Evolutionary conservation across 2,329 filamentous ascomycete species (phyloP), one percentile per base, ranked within the genome.

Genomic region (Penicillium vulpinum): DNA sequence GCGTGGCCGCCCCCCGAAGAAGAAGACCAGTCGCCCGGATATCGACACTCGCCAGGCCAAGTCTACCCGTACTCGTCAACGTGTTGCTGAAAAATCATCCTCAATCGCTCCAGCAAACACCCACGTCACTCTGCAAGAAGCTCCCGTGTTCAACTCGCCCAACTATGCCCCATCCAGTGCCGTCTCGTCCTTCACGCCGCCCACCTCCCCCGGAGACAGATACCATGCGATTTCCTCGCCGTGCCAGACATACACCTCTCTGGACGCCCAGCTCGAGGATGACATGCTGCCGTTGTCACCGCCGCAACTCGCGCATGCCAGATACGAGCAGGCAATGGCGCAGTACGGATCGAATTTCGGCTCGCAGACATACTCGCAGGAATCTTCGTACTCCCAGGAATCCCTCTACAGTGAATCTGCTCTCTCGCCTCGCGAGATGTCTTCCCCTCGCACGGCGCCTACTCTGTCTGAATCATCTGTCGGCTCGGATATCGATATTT

Each of bases 1-100:
- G 75, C 85, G 88, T 58, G 86, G 86, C 47, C 78, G 85, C 41
- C 85, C 85, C 21, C 64, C 64, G 2, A 84, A 83, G 76, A 88
- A 88, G 74, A 78, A 81, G 76, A 88, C 87, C 74, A 78, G 81
- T 56, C 76, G 84, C 29, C 85, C 84, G 9, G 83, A 85, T 54
- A 78, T 83, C 71, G 84, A 85, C 38, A 77, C 83, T 41, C 78
- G 84, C 52, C 73, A 81, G 24, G 78, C 82, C 15, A 88, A 88
- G 65, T 81, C 84, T 35, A 77, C 72, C 51, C 78, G 78, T 63
- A 83, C 83, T 40, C 78, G 84, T 33, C 72, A 78, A 62, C 75
- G 68, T 39, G 70, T 70, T 9, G 68, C 71, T 18, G 70, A 73
- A 33, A 76, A 72, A 54, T 58, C 65, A 9, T 68, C 73, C 36